Conservation (phyloP, 495 filamentous ascomycete genomes). For the Beverwykella pulmonaria region DNA sequence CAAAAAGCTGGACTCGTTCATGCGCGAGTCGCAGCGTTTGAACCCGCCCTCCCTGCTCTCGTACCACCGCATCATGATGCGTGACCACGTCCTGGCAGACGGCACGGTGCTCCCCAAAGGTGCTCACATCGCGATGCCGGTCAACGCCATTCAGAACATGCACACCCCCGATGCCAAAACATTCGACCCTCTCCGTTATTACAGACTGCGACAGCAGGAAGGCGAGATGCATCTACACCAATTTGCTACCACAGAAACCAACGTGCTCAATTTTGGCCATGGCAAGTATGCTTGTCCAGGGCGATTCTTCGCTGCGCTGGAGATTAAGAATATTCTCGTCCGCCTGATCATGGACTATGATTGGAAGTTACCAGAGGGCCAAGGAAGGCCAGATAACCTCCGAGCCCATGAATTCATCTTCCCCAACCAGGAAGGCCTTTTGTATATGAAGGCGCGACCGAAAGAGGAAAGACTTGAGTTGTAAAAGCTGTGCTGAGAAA, state of each 20-base stretch:
- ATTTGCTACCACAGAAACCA: constrained; percentile 51
- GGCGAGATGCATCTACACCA: constrained; percentile 46
- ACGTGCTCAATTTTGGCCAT: constrained; percentile 53
- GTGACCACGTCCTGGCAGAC: constrained; percentile 19
- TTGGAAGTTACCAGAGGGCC: constrained; percentile 12
- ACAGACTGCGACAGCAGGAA: constrained; percentile 50
- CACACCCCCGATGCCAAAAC: constrained; percentile 44
- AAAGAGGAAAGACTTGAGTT: not conserved
- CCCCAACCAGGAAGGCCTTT: constrained; percentile 16
- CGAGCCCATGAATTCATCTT: constrained; percentile 19
- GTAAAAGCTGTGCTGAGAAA: too few relatives aligned
- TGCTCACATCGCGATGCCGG: constrained; percentile 25
- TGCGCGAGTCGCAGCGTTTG: constrained; percentile 57
- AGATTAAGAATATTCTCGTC: constrained; percentile 50
- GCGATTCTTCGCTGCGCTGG: constrained; percentile 56
- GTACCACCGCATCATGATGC: constrained; percentile 18
- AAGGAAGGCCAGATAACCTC: constrained; percentile 18
- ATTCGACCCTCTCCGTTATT: constrained; percentile 62
- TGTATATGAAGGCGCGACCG: constrained; percentile 8
- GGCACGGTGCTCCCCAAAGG: constrained; percentile 30
- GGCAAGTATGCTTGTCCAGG: constrained; percentile 59
- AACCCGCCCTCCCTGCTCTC: constrained; percentile 44
- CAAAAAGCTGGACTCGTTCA: constrained; percentile 59
- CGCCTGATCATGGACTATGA: constrained; percentile 27
- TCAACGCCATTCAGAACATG: constrained; percentile 34